Evolutionary conservation across 768 basidiomycete species (phyloP).

Genomic region (Tylopilus felleus): DNA sequence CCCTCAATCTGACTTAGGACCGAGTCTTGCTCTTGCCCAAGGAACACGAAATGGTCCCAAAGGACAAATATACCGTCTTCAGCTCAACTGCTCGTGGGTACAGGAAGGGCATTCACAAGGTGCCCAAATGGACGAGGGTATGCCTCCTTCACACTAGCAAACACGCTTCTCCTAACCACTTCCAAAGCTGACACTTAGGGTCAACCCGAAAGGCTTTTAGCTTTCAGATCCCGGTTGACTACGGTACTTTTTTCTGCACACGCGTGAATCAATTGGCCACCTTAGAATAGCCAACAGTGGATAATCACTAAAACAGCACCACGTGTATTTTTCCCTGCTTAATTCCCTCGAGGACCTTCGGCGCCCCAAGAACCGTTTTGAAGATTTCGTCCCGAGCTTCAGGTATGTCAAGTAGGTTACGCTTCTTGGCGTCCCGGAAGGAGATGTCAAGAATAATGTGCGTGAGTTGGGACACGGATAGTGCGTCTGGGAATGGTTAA

Average conservation of each 20-base stretch:
- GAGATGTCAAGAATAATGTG: conserved; percentile 82
- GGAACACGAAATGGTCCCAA: conserved; percentile 87
- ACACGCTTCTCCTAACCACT: conserved; percentile 5
- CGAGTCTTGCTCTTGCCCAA: conserved; percentile 82
- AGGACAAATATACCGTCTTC: conserved; percentile 96
- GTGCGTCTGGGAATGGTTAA: conserved; percentile 50
- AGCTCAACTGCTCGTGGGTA: conserved; percentile 67
- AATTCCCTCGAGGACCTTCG: conserved; percentile 58
- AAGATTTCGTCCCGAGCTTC: conserved; percentile 83
- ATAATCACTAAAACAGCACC: conserved; percentile 61
- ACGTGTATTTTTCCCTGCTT: conserved; percentile 71
- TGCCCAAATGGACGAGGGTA: conserved; percentile 96
- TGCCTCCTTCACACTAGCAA: conserved; percentile 25
- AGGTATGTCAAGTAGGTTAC: conserved; percentile 73
- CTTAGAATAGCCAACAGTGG: neutral
- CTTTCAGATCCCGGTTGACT: conserved; percentile 44
- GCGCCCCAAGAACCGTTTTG: conserved; percentile 63
- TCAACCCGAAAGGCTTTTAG: conserved; percentile 92
- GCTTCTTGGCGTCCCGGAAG: conserved; percentile 71
- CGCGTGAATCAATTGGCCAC: neutral
- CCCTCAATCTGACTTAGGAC: conserved; percentile 41
- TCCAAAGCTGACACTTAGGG: conserved; percentile 72
- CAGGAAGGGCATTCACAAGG: conserved; percentile 93
- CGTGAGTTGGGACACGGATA: conserved; percentile 69
- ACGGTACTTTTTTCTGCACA: conserved; percentile 12